phyloP scores from a whole-genome alignment of 2,329 filamentous ascomycete genomes.

The Nannizziopsis arthrosporioides region DNA sequence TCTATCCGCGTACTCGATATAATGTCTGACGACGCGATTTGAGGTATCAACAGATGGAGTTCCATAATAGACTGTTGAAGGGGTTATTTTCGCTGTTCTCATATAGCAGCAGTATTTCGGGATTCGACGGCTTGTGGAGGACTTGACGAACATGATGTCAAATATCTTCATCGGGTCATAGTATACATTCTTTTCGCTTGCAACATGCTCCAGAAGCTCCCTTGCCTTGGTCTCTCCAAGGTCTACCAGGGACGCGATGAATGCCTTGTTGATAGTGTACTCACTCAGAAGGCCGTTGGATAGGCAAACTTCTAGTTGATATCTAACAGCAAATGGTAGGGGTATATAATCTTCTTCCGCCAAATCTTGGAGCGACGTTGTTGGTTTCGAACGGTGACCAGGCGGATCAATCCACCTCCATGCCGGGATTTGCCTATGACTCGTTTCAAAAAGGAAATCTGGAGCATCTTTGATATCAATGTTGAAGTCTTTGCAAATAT shows the following conservation, averaged over 20 bases:
- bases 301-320: slow-evolving; percentile 89
- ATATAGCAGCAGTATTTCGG: slow-evolving; percentile 64
- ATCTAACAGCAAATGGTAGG: slow-evolving; percentile 62
- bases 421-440: slow-evolving; percentile 16
- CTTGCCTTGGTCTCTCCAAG: slow-evolving; percentile 46
- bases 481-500: slow-evolving; percentile 60
- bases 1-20: slow-evolving; percentile 55
- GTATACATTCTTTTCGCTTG: slow-evolving; percentile 50
- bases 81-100: slow-evolving; percentile 68
- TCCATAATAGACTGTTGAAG: slow-evolving; percentile 66
- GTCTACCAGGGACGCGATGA: slow-evolving; percentile 50
- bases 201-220: slow-evolving; percentile 61
- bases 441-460: slow-evolving; percentile 30
- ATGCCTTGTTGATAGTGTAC: slow-evolving; percentile 55
- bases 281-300: slow-evolving; percentile 68
- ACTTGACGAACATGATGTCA: slow-evolving; percentile 35
- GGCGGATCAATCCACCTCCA: slow-evolving; percentile 34
- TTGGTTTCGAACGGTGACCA: slow-evolving; percentile 19
- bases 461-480: slow-evolving; percentile 41
- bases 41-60: slow-evolving; percentile 74
- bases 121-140: slow-evolving; percentile 42
- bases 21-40: slow-evolving; percentile 72
- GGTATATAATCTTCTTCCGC: slow-evolving; percentile 26
- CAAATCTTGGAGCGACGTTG: slow-evolving; percentile 28
- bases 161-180: slow-evolving; percentile 66